phyloP scores from a whole-genome alignment of 2,329 filamentous ascomycete species.

The Aspergillus sclerotialis region DNA sequence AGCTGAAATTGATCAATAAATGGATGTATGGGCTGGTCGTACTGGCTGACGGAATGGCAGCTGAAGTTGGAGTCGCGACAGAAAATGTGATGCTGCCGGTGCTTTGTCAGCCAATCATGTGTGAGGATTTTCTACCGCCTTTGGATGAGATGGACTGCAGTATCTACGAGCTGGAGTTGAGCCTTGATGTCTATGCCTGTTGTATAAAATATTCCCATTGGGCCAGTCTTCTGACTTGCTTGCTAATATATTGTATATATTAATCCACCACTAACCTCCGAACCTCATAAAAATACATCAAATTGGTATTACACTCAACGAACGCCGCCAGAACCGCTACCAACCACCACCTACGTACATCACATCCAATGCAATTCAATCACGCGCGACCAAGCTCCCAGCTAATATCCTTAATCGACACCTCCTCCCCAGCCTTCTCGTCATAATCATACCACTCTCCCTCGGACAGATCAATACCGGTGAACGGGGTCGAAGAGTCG shows the following conservation, averaged over 20 bases:
- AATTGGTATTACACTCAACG: too few relatives aligned
- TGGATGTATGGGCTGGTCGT: conserved; percentile 3
- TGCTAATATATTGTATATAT: too few relatives aligned
- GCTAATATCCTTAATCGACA: conserved; percentile 80
- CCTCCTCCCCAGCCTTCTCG: conserved; percentile 85
- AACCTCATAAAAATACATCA: too few relatives aligned
- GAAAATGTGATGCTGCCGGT: conserved; percentile 30
- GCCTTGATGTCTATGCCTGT: too few relatives aligned
- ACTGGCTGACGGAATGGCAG: conserved; percentile 4
- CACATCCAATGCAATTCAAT: too few relatives aligned
- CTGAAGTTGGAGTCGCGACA: conserved; percentile 12
- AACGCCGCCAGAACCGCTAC: too few relatives aligned
- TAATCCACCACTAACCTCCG: too few relatives aligned
- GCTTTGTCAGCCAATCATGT: conserved; percentile 18
- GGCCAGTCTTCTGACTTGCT: too few relatives aligned
- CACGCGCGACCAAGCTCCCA: conserved; percentile 76
- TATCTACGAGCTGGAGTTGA: too few relatives aligned
- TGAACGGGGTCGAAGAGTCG: conserved; percentile 77
- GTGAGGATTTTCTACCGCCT: conserved; percentile 17
- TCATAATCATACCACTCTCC: conserved; percentile 99
- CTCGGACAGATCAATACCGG: conserved; percentile 71
- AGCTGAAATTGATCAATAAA: not conserved
- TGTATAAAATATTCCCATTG: too few relatives aligned
- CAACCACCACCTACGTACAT: too few relatives aligned
- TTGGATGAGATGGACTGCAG: conserved; percentile 3